Evolutionary conservation across 306 rosid species (phyloP), one percentile per base, ranked within the genome.

Genomic region (Pachyrhizus erosus): DNA sequence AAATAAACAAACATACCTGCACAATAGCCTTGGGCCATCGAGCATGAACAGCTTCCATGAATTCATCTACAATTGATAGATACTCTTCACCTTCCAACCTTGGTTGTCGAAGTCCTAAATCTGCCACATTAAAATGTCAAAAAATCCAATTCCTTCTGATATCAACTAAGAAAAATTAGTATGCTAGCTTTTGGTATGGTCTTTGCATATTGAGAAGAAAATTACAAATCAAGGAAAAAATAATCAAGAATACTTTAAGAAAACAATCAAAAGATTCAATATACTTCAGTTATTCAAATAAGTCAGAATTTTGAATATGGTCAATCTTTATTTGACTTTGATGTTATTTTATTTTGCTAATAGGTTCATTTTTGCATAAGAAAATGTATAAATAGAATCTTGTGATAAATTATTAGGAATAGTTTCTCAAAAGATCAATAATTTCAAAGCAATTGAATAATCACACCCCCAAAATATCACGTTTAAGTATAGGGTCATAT

Each of bases 11-110:
- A 72, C 17, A 46, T 71, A 96, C 99, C 94, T 96, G 99, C 73
- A 96, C 99, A 87, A 96, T 90, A 79, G 99, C 98, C 92, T 93
- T 96, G 55, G 99, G 99, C 99, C 99, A 96, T 80, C 99, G 96
- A 83, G 93, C 89, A 75, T 80, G 75, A 82, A 93, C 97, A 18
- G 99, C 99, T 88, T 92, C 97, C 98, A 96, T 92, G 93, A 96
- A 91, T 90, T 96, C 99, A 85, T 96, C 99, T 71, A 96, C 91
- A 84, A 96, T 86, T 85, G 94, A 83, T 70, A 96, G 83, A 86
- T 96, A 96, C 83, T 96, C 98, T 80, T 96, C 98, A 78, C 98
- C 99, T 86, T 96, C 99, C 90, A 96, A 84, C 89, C 99, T 93
- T 83, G 97, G 97, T 84, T 92, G 98, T 75, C 99, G 90, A 80